A percentile compares a stretch with the other conserved stretches of the same genome.
phyloP scores from a whole-genome alignment of 139 green algal species.

The Ulvella scutata region DNA sequence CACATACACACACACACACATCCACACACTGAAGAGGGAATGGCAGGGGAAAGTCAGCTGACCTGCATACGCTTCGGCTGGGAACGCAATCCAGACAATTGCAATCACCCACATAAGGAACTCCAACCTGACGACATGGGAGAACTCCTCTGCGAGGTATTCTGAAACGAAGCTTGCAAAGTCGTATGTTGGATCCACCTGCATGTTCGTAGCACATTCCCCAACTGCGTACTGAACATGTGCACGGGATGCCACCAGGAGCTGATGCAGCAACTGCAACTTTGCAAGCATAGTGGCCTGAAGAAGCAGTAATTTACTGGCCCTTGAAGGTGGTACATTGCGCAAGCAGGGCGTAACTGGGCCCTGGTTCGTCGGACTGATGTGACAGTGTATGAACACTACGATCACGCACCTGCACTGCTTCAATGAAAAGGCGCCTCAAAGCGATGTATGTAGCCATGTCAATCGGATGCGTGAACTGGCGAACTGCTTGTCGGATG shows the following conservation, averaged over 20 bases:
- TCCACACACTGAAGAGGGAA: too few species aligned
- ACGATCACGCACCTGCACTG: neutral
- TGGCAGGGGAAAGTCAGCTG: too few species aligned
- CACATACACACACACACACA: too few species aligned
- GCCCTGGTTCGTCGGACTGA: neutral
- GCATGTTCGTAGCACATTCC: neutral
- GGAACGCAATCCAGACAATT: neutral
- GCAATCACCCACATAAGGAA: neutral
- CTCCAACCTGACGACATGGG: neutral
- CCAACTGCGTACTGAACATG: neutral
- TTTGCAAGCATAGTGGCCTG: neutral
- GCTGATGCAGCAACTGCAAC: neutral
- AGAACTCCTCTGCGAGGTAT: constrained; percentile 1
- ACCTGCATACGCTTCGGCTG: neutral
- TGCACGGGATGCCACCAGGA: neutral
- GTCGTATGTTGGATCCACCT: neutral
- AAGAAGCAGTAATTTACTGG: too few species aligned
- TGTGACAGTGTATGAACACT: neutral
- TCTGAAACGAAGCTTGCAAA: neutral
- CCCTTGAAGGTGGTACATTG: too few species aligned
- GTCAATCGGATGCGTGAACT: neutral
- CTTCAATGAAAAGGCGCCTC: neutral
- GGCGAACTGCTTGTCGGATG: neutral
- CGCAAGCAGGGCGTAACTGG: neutral
- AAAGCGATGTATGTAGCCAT: neutral